These are phyloP conservation scores for Penicillium sp. DNA, from an alignment of 2,329 filamentous ascomycete genomes.

Conservation along the genomic window DNA sequence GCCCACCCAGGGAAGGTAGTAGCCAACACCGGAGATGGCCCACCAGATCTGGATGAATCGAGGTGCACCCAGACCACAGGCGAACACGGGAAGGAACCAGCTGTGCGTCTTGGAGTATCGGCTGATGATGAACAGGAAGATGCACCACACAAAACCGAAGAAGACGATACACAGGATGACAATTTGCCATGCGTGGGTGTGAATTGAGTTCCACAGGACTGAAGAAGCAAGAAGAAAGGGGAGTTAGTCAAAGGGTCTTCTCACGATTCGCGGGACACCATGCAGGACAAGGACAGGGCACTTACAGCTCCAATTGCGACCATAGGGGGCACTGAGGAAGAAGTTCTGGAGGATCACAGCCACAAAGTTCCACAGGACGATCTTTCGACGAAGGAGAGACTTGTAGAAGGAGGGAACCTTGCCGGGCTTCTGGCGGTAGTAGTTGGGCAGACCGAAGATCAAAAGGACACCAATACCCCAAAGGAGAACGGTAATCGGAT, in stretches of 20 bases:
- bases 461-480: constrained; percentile 52
- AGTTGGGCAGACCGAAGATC: constrained; percentile 56
- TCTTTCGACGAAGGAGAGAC: constrained; percentile 56
- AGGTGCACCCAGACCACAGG: constrained; percentile 58
- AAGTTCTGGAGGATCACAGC: constrained; percentile 61
- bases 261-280: too few species aligned
- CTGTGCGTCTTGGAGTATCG: constrained; percentile 53
- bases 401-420: constrained; percentile 61
- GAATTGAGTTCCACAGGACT: constrained; percentile 53
- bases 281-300: not conserved
- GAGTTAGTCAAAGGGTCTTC: not conserved
- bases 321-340: constrained; percentile 60
- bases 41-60: constrained; percentile 64
- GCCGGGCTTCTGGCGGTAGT: constrained; percentile 60
- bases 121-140: constrained; percentile 44
- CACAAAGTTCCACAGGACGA: constrained; percentile 62
- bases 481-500: constrained; percentile 53
- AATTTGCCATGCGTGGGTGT: constrained; percentile 52
- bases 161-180: constrained; percentile 46
- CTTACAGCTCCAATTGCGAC: constrained; percentile 58
- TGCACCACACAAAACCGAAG: constrained; percentile 53
- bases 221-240: not conserved
- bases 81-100: constrained; percentile 63
- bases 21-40: constrained; percentile 55
- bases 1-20: constrained; percentile 56